A percentile compares a stretch with the other conserved stretches of the same genome.
phyloP scores from a whole-genome alignment of 179 eudicot genomes.

The Kewa caespitosa region DNA sequence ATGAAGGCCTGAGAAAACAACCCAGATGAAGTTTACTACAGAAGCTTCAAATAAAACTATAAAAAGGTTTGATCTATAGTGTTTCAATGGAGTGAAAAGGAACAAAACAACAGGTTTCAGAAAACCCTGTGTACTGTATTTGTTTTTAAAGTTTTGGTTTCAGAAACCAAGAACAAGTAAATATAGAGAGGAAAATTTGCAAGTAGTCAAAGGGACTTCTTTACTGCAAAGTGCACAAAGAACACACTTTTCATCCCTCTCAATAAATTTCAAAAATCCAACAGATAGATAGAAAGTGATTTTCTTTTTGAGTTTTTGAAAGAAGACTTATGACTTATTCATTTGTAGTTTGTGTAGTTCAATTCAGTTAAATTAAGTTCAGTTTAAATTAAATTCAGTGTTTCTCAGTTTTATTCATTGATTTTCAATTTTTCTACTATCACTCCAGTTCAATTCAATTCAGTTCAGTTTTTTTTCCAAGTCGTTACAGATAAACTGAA shows the following conservation, averaged over 20 bases:
- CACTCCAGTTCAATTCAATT: too few relatives aligned
- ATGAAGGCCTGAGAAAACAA: slow-evolving; percentile 9
- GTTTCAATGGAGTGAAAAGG: slow-evolving; percentile 30
- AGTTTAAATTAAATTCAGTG: too few relatives aligned
- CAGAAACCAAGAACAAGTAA: neutral
- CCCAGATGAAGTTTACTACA: slow-evolving; percentile 27
- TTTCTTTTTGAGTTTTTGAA: slow-evolving; percentile 14
- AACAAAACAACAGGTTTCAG: slow-evolving; percentile 21
- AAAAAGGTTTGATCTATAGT: slow-evolving; percentile 19
- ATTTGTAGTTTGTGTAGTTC: too few relatives aligned
- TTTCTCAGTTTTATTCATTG: too few relatives aligned
- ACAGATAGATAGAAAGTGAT: slow-evolving; percentile 24
- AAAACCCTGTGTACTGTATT: too few relatives aligned
- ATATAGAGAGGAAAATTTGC: neutral
- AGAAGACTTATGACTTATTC: too few relatives aligned
- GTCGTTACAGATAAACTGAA: too few relatives aligned
- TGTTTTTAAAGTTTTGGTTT: neutral
- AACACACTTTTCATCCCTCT: slow-evolving; percentile 24
- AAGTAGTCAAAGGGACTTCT: slow-evolving; percentile 28
- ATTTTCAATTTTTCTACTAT: too few relatives aligned
- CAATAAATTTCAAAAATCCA: slow-evolving; percentile 34
- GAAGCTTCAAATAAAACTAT: slow-evolving; percentile 32
- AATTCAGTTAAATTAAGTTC: too few relatives aligned
- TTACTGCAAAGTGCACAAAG: too few relatives aligned
- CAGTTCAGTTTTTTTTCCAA: too few relatives aligned